A percentile compares a stretch with the other conserved stretches of the same genome.
Evolutionary conservation across 2,329 filamentous ascomycete species (phyloP).

Genomic region (Sporothrix dimorphospora): DNA sequence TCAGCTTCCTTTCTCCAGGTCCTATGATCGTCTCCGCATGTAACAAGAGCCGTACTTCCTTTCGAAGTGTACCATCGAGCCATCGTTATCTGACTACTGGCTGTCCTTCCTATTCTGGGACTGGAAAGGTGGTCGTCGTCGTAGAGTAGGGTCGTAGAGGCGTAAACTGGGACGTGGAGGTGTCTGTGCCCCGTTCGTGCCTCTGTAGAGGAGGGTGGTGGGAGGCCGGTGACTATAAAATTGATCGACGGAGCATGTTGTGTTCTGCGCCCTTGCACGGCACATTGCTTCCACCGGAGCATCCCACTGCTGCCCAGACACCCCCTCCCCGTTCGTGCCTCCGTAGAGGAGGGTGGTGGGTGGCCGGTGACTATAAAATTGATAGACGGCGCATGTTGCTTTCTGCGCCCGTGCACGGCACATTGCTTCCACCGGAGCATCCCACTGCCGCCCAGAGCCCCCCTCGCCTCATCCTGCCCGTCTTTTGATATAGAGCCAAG

Average conservation of each 20-base stretch:
- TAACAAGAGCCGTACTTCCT: neutral
- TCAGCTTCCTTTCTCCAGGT: neutral
- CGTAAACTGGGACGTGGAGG: neutral
- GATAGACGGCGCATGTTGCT: neutral
- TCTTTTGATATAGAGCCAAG: neutral
- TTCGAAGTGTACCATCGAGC: neutral
- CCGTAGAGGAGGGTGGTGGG: neutral
- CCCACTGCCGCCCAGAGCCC: neutral
- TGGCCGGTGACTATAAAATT: neutral
- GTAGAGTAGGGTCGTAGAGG: neutral
- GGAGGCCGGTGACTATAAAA: neutral
- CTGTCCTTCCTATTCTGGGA: constrained; percentile 10
- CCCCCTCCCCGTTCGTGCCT: neutral
- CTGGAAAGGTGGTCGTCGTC: neutral
- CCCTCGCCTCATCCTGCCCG: neutral
- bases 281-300: too few species aligned
- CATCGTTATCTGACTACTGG: neutral
- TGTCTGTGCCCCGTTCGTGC: neutral
- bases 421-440: too few species aligned
- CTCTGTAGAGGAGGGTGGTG: neutral
- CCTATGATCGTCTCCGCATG: neutral
- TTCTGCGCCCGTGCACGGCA: too few species aligned
- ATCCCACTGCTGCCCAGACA: neutral
- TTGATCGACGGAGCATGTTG: neutral
- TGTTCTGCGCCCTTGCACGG: too few species aligned